A percentile compares a stretch with the other conserved stretches of the same genome.
phyloP scores from a whole-genome alignment of 495 filamentous ascomycete species.

The Acidiella bohemica region DNA sequence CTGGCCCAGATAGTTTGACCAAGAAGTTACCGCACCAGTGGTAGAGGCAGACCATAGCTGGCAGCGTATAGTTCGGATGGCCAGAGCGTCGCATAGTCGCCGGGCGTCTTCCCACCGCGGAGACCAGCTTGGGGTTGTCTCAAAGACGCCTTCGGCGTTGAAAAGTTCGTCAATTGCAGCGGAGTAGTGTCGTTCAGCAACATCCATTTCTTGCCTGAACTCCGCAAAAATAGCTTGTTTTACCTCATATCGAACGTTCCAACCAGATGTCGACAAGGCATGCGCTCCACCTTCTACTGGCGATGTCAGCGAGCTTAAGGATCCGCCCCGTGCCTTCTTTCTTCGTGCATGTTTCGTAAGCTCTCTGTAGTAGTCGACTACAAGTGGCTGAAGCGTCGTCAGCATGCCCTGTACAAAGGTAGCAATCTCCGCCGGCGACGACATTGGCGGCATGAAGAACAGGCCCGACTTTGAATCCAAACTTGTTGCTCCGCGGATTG shows the following conservation, averaged over 20 bases:
- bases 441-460: slow-evolving; percentile 57
- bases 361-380: slow-evolving; percentile 79
- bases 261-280: slow-evolving; percentile 67
- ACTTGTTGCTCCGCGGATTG: slow-evolving; percentile 61
- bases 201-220: slow-evolving; percentile 81
- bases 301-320: slow-evolving; percentile 68
- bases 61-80: slow-evolving; percentile 66
- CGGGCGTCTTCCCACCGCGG: slow-evolving; percentile 76
- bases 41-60: slow-evolving; percentile 62
- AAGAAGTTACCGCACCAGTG: slow-evolving; percentile 59
- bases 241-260: slow-evolving; percentile 86
- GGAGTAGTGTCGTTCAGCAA: slow-evolving; percentile 66
- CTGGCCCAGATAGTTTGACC: slow-evolving; percentile 57
- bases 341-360: slow-evolving; percentile 75
- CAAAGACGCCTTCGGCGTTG: slow-evolving; percentile 59
- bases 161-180: slow-evolving; percentile 72
- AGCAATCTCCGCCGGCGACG: slow-evolving; percentile 45
- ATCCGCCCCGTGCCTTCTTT: slow-evolving; percentile 61
- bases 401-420: slow-evolving; percentile 52
- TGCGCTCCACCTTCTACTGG: slow-evolving; percentile 2
- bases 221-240: slow-evolving; percentile 83
- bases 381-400: slow-evolving; percentile 43
- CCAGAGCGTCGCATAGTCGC: slow-evolving; percentile 62
- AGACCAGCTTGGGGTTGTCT: slow-evolving; percentile 75
- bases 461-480: slow-evolving; percentile 64